Base-by-base conservation (phyloP, 371 early-diverging fungal species). In the Blakeslea trispora region DNA sequence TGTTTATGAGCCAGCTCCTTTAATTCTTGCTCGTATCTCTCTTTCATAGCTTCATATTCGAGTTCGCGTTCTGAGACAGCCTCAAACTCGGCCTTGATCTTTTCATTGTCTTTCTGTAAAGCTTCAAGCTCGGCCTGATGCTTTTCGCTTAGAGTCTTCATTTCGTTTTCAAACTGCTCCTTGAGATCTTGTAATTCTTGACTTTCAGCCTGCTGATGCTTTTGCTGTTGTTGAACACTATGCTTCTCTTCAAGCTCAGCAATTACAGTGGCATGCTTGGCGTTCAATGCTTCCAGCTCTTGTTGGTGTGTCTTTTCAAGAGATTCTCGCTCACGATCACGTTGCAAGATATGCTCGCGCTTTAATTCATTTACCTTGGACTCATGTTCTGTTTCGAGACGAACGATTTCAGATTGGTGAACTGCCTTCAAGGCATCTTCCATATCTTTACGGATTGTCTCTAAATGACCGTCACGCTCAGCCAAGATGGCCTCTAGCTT, bases 361-460 rank as follows among this genome's bases (percentile, higher is more conserved):
- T 55, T 62, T 7, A 63, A 19, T n/a, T 62, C 68, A 15, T 63
- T 57, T n/a, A 59, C 15, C 21, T 59, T 62, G 8, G 68, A 58
- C 21, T 59, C 63, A 46, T 67, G 51, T 13, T 67, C 63, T 22
- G 59, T 32, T 17, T 28, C 19, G 13, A 62, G 39, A 19, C 63
- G 58, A 40, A 46, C 10, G 2, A 67, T 28, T 34, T 67, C 68
- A n/a, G 55, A 55, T 45, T 59, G 55, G 45, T 67, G 68, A 0
- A 67, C 53, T 18, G 37, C 40, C n/a, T 50, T 53, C 2, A 67
- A 40, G 10, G 68, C 68, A 42, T 71, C 74, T 37, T 71, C 65
- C 45, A 72, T 59, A 56, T 75, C 75, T 21, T 62, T 58, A 42
- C 64, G 69, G 50, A 75, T 69, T 6, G 56, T 44, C 17, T 64